Percentiles rank a stretch among this genome's conserved stretches.
Evolutionary conservation across 2,329 filamentous ascomycete genomes (phyloP).

Genomic region (Aspergillus sp.): DNA sequence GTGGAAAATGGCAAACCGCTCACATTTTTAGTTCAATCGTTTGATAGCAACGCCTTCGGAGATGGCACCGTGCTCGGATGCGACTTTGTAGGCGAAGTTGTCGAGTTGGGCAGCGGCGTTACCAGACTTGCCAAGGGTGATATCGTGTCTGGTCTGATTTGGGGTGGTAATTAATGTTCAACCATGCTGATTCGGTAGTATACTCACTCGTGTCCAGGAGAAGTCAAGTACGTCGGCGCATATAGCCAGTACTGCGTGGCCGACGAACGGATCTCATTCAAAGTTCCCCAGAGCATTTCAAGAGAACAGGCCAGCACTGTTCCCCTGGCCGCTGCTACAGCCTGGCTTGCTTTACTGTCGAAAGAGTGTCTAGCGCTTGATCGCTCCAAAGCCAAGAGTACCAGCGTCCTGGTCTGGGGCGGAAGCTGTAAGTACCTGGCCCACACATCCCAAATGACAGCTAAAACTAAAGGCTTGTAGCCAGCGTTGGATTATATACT

Average conservation of each 20-base stretch:
- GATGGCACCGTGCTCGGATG: conserved; percentile 30
- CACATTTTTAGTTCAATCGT: conserved; percentile 25
- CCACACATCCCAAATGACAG: no score
- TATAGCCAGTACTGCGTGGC: conserved; percentile 43
- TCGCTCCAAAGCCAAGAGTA: conserved; percentile 5
- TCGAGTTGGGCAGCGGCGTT: conserved; percentile 31
- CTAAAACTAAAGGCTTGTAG: conserved; percentile 15
- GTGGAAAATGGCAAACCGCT: not conserved
- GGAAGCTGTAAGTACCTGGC: conserved; percentile 39
- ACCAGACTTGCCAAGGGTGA: conserved; percentile 34
- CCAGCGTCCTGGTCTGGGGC: conserved; percentile 44
- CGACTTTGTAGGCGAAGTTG: conserved; percentile 35
- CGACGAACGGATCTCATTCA: conserved; percentile 44
- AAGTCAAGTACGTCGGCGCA: conserved; percentile 33
- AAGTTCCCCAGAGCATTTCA: conserved; percentile 32
- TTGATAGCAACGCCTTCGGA: conserved; percentile 40
- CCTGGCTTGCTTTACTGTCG: conserved; percentile 43
- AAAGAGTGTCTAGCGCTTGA: conserved; percentile 38
- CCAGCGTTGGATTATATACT: conserved; percentile 40
- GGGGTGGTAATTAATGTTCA: conserved; percentile 23
- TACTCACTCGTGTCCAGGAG: not conserved
- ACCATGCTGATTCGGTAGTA: not conserved
- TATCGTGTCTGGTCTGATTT: conserved; percentile 32
- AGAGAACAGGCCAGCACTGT: conserved; percentile 38
- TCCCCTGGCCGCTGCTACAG: conserved; percentile 41